phyloP scores from a whole-genome alignment of 2,329 filamentous ascomycete genomes.

The Fusarium anguioides region DNA sequence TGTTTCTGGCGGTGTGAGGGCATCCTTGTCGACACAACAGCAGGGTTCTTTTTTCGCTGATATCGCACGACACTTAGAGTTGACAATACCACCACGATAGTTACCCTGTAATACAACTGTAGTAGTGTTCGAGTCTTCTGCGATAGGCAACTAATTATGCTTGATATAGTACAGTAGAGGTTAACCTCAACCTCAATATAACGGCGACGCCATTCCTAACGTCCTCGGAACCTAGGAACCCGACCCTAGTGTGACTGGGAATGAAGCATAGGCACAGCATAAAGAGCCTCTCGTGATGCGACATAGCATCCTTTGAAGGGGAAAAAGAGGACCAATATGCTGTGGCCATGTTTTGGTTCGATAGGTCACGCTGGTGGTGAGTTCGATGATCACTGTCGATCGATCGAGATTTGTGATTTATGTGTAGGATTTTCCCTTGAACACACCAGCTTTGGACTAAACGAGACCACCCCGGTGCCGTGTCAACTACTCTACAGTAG shows the following conservation, averaged over 20 bases:
- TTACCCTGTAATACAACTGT: conserved; percentile 21
- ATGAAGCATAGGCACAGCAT: background rate
- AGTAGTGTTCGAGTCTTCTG: background rate
- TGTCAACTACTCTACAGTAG: background rate
- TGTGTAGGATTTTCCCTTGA: background rate
- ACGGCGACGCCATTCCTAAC: background rate
- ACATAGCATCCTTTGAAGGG: background rate
- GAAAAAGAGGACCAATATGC: conserved; percentile 24
- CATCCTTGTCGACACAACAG: conserved; percentile 21
- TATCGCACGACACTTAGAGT: background rate
- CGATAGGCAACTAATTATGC: background rate
- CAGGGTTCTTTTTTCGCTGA: background rate
- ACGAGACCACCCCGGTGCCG: conserved; percentile 12
- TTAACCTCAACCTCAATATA: background rate
- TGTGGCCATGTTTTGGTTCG: conserved; percentile 19
- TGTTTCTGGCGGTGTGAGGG: conserved; percentile 35
- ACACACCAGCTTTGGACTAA: conserved; percentile 5
- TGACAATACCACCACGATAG: background rate
- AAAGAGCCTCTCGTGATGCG: conserved; percentile 31
- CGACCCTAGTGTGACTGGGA: conserved; percentile 15
- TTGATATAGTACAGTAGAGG: no score
- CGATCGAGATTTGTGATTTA: conserved; percentile 39
- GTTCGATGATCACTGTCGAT: conserved; percentile 36
- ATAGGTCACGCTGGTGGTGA: conserved; percentile 30
- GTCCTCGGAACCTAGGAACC: conserved; percentile 23